A percentile compares a stretch with the other conserved stretches of the same genome.
phyloP scores from a whole-genome alignment of 805 yeast genomes.

The Monosporozyma unispora region DNA sequence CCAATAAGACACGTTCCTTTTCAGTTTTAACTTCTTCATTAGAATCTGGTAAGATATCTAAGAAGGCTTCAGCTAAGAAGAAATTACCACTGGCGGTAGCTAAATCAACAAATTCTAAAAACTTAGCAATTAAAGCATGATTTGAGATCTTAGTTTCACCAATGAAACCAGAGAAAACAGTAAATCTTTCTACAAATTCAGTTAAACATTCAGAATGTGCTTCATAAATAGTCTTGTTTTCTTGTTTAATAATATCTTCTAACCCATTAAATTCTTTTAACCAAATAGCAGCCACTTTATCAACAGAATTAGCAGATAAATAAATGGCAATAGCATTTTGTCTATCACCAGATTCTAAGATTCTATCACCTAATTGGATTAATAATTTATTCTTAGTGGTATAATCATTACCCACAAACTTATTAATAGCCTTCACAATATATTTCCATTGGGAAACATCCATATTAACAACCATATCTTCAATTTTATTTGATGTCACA shows the following conservation, averaged over 20 bases:
- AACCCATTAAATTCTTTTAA: slow-evolving; percentile 53
- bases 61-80: slow-evolving; percentile 65
- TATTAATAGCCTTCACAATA: slow-evolving; percentile 59
- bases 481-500: slow-evolving; percentile 43
- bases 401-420: slow-evolving; percentile 39
- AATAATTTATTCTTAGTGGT: slow-evolving; percentile 47
- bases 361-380: slow-evolving; percentile 68
- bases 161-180: slow-evolving; percentile 40
- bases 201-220: slow-evolving; percentile 79
- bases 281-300: slow-evolving; percentile 77
- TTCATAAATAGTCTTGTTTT: slow-evolving; percentile 54
- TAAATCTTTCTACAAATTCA: slow-evolving; percentile 74
- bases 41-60: slow-evolving; percentile 63
- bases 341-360: slow-evolving; percentile 47
- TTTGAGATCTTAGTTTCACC: slow-evolving; percentile 21
- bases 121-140: slow-evolving; percentile 37
- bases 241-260: slow-evolving; percentile 34
- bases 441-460: slow-evolving; percentile 77
- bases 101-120: slow-evolving; percentile 73
- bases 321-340: slow-evolving; percentile 70
- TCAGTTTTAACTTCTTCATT: slow-evolving; percentile 64
- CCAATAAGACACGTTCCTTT: slow-evolving; percentile 69
- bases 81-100: slow-evolving; percentile 78
- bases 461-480: slow-evolving; percentile 69
- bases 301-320: slow-evolving; percentile 72